Evolutionary conservation across 2,329 filamentous ascomycete genomes (phyloP).

Genomic region (Corniculantispora saksenae): DNA sequence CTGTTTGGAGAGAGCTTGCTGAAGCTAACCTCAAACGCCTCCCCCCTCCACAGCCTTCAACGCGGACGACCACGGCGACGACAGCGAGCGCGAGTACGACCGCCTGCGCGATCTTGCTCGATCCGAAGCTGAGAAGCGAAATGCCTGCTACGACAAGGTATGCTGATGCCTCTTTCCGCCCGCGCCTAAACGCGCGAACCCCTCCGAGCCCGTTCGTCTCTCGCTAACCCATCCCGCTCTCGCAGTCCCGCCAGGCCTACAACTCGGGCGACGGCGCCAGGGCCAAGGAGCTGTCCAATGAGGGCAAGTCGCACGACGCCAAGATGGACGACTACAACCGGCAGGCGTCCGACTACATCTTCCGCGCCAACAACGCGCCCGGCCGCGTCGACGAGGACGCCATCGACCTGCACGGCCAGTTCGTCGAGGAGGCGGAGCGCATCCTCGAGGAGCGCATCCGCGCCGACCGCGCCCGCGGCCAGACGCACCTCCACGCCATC

Average conservation of each 20-base stretch:
- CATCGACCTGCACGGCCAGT: conserved; percentile 93
- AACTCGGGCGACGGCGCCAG: conserved; percentile 74
- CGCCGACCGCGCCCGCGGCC: conserved; percentile 70
- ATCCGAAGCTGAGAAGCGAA: conserved; percentile 76
- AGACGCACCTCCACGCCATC: conserved; percentile 88
- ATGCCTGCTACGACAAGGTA: conserved; percentile 74
- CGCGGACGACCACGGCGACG: conserved; percentile 60
- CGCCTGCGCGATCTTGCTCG: conserved; percentile 82
- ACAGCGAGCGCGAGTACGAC: conserved; percentile 86
- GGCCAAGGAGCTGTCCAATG: conserved; percentile 82
- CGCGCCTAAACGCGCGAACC: too few relatives aligned
- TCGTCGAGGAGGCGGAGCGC: conserved; percentile 90
- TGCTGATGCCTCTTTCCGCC: too few relatives aligned
- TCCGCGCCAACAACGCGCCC: conserved; percentile 86
- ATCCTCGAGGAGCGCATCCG: conserved; percentile 85
- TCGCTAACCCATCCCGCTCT: conserved; percentile 31
- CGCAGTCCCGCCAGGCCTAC: conserved; percentile 76
- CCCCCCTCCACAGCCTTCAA: conserved; percentile 68
- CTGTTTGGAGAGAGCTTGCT: background rate
- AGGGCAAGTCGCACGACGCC: conserved; percentile 81
- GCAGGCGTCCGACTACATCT: conserved; percentile 91
- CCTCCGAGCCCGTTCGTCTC: too few relatives aligned
- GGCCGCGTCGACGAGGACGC: conserved; percentile 76
- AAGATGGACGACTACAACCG: conserved; percentile 87
- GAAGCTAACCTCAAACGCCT: conserved; percentile 12